Percentiles rank a stretch among this genome's conserved stretches.
phyloP scores from a whole-genome alignment of 2,329 filamentous ascomycete genomes.

The Helotiales sp. region DNA sequence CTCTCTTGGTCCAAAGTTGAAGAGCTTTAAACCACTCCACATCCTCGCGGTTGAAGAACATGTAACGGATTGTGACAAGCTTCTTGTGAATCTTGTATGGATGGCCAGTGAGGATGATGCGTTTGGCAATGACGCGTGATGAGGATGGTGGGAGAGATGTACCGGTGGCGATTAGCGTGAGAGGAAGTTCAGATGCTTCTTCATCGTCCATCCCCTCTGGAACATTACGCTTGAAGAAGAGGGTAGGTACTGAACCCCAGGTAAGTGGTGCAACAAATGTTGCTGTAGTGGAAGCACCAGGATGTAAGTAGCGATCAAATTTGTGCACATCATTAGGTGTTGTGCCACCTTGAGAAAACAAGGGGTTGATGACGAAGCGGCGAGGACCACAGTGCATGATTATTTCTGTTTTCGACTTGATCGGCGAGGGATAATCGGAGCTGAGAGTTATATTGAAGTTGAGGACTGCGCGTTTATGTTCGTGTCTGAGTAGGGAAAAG shows the following conservation, averaged over 20 bases:
- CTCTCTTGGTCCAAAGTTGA: slow-evolving; percentile 89
- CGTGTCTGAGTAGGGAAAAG: slow-evolving; percentile 87
- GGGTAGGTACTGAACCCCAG: slow-evolving; percentile 87
- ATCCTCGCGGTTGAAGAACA: slow-evolving; percentile 98
- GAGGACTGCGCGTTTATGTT: slow-evolving; percentile 88
- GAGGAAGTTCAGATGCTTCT: slow-evolving; percentile 45
- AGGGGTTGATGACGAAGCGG: slow-evolving; percentile 81
- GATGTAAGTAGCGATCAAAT: slow-evolving; percentile 88
- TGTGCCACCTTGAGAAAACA: slow-evolving; percentile 86
- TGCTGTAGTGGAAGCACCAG: slow-evolving; percentile 84
- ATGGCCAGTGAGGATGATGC: slow-evolving; percentile 90
- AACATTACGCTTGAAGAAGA: slow-evolving; percentile 74
- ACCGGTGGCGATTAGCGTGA: slow-evolving; percentile 81
- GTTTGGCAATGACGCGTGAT: slow-evolving; percentile 85
- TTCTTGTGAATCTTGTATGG: slow-evolving; percentile 99
- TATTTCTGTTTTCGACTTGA: slow-evolving; percentile 91
- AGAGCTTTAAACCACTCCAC: slow-evolving; percentile 97
- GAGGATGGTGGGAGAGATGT: slow-evolving; percentile 78
- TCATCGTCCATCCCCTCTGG: slow-evolving; percentile 45
- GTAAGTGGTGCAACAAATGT: slow-evolving; percentile 87
- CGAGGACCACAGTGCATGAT: slow-evolving; percentile 90
- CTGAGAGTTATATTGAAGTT: slow-evolving; percentile 89
- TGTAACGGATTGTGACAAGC: slow-evolving; percentile 95
- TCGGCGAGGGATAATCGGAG: slow-evolving; percentile 70
- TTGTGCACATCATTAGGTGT: slow-evolving; percentile 98